Evolutionary conservation across 2,329 filamentous ascomycete genomes (phyloP).

Genomic region (Aureobasidium sp.): DNA sequence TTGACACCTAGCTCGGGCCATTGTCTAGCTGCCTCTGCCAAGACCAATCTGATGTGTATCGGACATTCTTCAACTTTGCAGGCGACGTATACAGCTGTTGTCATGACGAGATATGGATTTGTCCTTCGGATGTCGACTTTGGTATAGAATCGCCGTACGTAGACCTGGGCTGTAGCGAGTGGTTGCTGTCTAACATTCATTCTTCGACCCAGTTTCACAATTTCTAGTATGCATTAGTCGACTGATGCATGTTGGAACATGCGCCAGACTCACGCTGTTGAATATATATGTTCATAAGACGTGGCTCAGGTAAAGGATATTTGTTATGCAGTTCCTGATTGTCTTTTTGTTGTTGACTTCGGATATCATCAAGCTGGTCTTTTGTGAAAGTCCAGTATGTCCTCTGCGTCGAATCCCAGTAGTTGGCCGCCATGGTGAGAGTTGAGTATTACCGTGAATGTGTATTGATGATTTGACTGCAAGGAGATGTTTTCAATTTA

Average conservation of each 20-base stretch:
- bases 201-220: conserved; percentile 75
- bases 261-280: conserved; percentile 61
- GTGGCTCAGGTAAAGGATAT: conserved; percentile 73
- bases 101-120: conserved; percentile 85
- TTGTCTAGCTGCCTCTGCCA: conserved; percentile 74
- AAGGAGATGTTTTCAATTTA: not conserved
- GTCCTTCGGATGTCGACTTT: conserved; percentile 86
- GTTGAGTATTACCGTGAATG: not conserved
- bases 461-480: not conserved
- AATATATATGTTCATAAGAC: conserved; percentile 85
- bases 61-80: conserved; percentile 98
- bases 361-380: conserved; percentile 66
- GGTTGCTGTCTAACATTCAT: conserved; percentile 83
- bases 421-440: conserved; percentile 76
- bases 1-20: conserved; percentile 74
- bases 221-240: conserved; percentile 45
- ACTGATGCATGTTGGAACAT: not conserved
- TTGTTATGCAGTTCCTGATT: conserved; percentile 60
- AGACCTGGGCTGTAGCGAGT: conserved; percentile 88
- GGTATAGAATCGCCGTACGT: conserved; percentile 88
- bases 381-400: conserved; percentile 86
- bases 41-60: conserved; percentile 87
- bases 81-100: conserved; percentile 90
- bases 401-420: conserved; percentile 91
- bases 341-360: conserved; percentile 50